These are phyloP conservation scores for Thuidium tamariscinum DNA, from an alignment of 225 moss, liverwort and hornwort species.

Conservation along the genomic window DNA sequence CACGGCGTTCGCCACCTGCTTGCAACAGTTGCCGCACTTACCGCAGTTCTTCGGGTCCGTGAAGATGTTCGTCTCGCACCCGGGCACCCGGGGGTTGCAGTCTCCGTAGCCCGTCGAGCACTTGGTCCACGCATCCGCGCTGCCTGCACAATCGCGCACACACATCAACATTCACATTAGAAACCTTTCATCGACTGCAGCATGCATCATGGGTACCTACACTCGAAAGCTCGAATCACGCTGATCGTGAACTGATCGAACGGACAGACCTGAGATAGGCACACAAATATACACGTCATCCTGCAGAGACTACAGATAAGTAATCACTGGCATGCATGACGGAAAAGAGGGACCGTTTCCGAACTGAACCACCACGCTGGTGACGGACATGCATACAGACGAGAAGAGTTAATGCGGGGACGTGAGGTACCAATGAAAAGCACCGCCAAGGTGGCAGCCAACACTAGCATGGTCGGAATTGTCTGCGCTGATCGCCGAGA, in stretches of 20 bases:
- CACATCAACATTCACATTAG: not conserved
- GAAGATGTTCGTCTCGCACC: not conserved
- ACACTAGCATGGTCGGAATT: not conserved
- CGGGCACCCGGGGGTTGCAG: not conserved
- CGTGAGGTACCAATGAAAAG: not conserved
- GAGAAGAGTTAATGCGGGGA: not conserved
- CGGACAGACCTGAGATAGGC: too few relatives aligned
- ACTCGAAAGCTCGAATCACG: too few relatives aligned
- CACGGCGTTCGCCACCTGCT: not conserved
- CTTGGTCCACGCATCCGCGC: not conserved
- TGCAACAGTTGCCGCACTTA: not conserved
- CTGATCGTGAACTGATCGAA: too few relatives aligned
- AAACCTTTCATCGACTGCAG: too few relatives aligned
- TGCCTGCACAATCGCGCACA: not conserved
- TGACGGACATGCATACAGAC: too few relatives aligned
- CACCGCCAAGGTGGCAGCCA: not conserved
- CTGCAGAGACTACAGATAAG: too few relatives aligned
- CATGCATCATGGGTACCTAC: too few relatives aligned
- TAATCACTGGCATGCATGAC: too few relatives aligned
- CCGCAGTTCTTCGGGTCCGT: not conserved
- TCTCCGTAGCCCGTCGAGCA: not conserved
- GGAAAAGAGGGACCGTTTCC: too few relatives aligned
- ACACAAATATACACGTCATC: too few relatives aligned
- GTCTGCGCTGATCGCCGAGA: not conserved
- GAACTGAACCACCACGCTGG: not conserved